Percentiles rank a stretch among this genome's conserved stretches.
phyloP scores from a whole-genome alignment of 2,329 filamentous ascomycete genomes.

The Coniochaeta hoffmannii region DNA sequence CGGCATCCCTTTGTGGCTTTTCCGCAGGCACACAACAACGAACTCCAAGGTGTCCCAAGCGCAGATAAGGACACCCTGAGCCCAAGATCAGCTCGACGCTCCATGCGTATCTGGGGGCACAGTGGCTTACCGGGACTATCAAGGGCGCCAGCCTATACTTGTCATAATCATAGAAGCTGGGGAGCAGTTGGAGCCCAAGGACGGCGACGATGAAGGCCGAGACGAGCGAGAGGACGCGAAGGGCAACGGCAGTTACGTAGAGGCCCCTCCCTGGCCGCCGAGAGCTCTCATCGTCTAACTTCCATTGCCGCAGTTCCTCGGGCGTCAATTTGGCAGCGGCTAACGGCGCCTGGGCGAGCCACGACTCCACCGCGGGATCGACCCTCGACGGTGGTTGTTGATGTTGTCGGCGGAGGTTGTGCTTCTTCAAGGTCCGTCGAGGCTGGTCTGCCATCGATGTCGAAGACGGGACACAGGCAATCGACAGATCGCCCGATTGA shows the following conservation, averaged over 20 bases:
- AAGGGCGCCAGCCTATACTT: not conserved
- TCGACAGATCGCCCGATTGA: not conserved
- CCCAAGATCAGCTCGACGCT: not conserved
- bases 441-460: not conserved
- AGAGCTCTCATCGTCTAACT: not conserved
- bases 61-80: not conserved
- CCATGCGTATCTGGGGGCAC: not conserved
- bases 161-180: not conserved
- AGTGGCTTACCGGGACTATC: not conserved
- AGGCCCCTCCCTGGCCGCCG: not conserved
- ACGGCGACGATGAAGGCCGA: not conserved
- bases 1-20: not conserved
- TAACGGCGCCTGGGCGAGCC: not conserved
- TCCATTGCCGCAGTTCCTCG: conserved; percentile 5
- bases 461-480: not conserved
- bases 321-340: not conserved
- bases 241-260: not conserved
- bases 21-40: not conserved
- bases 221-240: conserved; percentile 2
- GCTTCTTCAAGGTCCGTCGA: not conserved
- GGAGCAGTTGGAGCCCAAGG: conserved; percentile 1
- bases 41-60: not conserved
- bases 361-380: conserved; percentile 2
- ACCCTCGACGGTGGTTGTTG: not conserved
- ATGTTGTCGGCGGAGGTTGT: not conserved